These are phyloP conservation scores for Cocos nucifera DNA, from an alignment of 176 grass and related monocot species.

Conservation along the genomic window DNA sequence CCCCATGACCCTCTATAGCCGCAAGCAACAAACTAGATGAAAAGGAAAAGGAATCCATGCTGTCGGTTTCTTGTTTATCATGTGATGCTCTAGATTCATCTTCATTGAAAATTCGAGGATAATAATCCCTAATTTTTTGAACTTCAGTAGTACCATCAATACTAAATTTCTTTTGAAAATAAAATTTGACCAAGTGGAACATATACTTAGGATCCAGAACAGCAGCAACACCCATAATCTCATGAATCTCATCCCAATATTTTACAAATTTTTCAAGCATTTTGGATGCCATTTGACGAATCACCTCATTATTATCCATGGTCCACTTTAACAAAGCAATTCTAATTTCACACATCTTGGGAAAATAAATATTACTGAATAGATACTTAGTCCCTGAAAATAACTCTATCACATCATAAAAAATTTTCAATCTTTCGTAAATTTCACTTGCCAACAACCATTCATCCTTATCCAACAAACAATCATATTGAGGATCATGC, in stretches of 20 bases:
- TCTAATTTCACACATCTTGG: constrained; percentile 15
- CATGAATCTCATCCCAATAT: not conserved
- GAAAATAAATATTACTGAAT: constrained; percentile 6
- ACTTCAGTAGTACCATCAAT: not conserved
- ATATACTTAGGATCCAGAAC: not conserved
- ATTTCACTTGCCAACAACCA: constrained; percentile 11
- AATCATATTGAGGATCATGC: no score
- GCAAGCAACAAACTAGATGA: no score
- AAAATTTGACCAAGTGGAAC: not conserved
- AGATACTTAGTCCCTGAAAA: constrained; percentile 12
- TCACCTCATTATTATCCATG: no score
- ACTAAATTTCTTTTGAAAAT: not conserved
- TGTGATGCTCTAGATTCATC: not conserved
- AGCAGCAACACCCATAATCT: not conserved
- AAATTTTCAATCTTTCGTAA: not conserved
- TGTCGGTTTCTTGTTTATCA: no score
- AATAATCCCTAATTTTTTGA: not conserved
- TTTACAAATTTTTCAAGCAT: not conserved
- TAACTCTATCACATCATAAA: not conserved
- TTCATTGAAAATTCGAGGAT: not conserved
- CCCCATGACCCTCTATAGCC: not conserved
- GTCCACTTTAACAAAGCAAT: constrained; percentile 9
- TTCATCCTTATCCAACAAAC: no score
- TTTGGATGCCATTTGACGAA: no score
- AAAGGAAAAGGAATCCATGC: no score